Conservation (phyloP, 2,329 filamentous ascomycete genomes). For the Fusarium udum region DNA sequence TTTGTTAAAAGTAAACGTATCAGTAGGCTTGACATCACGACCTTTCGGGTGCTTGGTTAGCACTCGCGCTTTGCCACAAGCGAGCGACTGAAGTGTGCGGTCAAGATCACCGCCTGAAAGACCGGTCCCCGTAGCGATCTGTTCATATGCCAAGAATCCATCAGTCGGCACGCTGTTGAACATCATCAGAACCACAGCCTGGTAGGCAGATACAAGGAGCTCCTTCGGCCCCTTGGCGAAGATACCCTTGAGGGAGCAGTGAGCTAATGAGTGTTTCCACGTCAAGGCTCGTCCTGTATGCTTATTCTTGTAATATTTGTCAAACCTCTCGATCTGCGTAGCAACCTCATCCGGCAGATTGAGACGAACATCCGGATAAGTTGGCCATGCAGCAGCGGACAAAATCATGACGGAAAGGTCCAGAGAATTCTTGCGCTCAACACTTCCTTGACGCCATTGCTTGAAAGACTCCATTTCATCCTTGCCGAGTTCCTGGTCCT, state of each 20-base stretch:
- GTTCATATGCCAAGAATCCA: conserved; percentile 75
- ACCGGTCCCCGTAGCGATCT: conserved; percentile 78
- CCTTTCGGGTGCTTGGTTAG: conserved; percentile 86
- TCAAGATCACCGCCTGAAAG: conserved; percentile 81
- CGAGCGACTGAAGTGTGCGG: conserved; percentile 92
- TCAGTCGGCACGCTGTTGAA: conserved; percentile 77
- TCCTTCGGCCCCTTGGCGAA: conserved; percentile 88
- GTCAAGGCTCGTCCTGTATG: conserved; percentile 86
- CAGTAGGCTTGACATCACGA: conserved; percentile 78
- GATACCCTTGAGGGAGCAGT: conserved; percentile 83
- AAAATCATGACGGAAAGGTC: conserved; percentile 84
- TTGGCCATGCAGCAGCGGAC: conserved; percentile 92
- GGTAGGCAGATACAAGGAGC: conserved; percentile 88
- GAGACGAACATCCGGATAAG: conserved; percentile 79
- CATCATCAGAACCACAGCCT: conserved; percentile 87
- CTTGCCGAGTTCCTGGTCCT: conserved; percentile 91
- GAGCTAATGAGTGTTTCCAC: conserved; percentile 94
- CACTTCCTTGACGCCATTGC: conserved; percentile 66
- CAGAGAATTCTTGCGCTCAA: conserved; percentile 60
- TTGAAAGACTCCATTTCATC: conserved; percentile 95
- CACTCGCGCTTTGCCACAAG: conserved; percentile 88
- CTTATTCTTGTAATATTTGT: conserved; percentile 86
- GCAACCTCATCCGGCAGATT: conserved; percentile 80
- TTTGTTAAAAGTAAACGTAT: conserved; percentile 86
- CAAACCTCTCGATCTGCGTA: conserved; percentile 81